phyloP scores from a whole-genome alignment of 1,284 basidiomycete genomes.

The Rhizoctonia solani region DNA sequence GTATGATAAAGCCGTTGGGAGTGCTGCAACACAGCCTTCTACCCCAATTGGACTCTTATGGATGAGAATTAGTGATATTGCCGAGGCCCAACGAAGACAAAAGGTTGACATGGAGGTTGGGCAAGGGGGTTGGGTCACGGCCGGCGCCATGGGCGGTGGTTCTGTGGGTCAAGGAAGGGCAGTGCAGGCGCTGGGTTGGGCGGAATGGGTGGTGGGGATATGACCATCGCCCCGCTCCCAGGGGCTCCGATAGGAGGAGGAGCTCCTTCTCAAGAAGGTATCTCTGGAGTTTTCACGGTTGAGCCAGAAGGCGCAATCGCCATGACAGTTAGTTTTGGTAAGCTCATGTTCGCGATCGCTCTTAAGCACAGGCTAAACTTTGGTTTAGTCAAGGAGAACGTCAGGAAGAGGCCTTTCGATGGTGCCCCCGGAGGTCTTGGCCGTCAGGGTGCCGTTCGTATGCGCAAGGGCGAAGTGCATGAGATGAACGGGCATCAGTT shows the following conservation, averaged over 20 bases:
- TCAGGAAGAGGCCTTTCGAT: slow-evolving; percentile 92
- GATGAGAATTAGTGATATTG: slow-evolving; percentile 93
- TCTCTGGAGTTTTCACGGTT: slow-evolving; percentile 97
- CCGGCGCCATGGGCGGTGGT: slow-evolving; percentile 66
- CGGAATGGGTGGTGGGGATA: slow-evolving; percentile 39
- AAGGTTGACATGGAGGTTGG: slow-evolving; percentile 85
- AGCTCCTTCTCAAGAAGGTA: slow-evolving; percentile 62
- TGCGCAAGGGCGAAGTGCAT: slow-evolving; percentile 97
- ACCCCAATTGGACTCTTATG: slow-evolving; percentile 95
- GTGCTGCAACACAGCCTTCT: slow-evolving; percentile 63
- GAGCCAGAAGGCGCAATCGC: slow-evolving; percentile 96
- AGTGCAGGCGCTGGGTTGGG: slow-evolving; percentile 32
- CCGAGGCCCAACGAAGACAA: slow-evolving; percentile 92
- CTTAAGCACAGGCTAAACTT: not conserved
- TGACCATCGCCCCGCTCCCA: slow-evolving; percentile 35
- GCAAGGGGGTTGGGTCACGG: slow-evolving; percentile 89
- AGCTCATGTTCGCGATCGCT: slow-evolving; percentile 45
- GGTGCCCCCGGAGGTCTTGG: slow-evolving; percentile 81
- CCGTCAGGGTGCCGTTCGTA: slow-evolving; percentile 96
- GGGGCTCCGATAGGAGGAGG: slow-evolving; percentile 37
- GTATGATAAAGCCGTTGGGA: slow-evolving; percentile 85
- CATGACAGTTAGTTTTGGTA: slow-evolving; percentile 87
- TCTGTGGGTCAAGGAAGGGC: slow-evolving; percentile 39
- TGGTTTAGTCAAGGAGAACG: slow-evolving; percentile 87
- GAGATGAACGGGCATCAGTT: slow-evolving; percentile 99